These are phyloP conservation scores for Talaromyces adpressus DNA, from an alignment of 495 filamentous ascomycete species.

Conservation along the genomic window DNA sequence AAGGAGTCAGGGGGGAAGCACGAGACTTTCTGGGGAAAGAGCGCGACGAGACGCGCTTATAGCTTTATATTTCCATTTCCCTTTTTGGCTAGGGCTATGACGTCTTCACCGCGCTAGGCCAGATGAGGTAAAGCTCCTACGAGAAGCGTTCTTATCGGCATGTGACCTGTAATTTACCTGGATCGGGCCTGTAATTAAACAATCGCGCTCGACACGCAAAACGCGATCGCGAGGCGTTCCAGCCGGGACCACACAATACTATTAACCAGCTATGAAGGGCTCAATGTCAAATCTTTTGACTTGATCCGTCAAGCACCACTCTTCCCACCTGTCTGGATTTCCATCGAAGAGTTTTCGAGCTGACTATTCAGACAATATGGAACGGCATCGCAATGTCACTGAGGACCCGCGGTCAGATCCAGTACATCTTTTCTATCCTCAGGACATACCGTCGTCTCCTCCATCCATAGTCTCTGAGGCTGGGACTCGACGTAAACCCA, in stretches of 20 bases:
- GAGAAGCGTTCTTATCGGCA: neutral
- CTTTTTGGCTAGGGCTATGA: neutral
- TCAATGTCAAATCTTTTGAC: neutral
- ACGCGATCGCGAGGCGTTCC: constrained; percentile 1
- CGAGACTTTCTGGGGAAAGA: too few species aligned
- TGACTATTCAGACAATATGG: neutral
- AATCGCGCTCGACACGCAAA: constrained; percentile 6
- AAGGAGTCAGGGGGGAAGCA: neutral
- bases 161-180: constrained; percentile 3
- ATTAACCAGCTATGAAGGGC: neutral
- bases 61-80: neutral
- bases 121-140: neutral
- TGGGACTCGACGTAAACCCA: constrained; percentile 32
- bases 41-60: too few species aligned
- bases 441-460: constrained; percentile 39
- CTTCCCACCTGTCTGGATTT: neutral
- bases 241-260: neutral
- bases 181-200: constrained; percentile 6
- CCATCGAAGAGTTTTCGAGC: neutral
- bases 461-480: constrained; percentile 40
- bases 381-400: constrained; percentile 23
- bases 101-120: neutral
- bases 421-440: constrained; percentile 25
- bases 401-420: constrained; percentile 38
- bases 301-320: neutral